Conservation (phyloP, 495 filamentous ascomycete species). For the Annulohypoxylon maeteangense region DNA sequence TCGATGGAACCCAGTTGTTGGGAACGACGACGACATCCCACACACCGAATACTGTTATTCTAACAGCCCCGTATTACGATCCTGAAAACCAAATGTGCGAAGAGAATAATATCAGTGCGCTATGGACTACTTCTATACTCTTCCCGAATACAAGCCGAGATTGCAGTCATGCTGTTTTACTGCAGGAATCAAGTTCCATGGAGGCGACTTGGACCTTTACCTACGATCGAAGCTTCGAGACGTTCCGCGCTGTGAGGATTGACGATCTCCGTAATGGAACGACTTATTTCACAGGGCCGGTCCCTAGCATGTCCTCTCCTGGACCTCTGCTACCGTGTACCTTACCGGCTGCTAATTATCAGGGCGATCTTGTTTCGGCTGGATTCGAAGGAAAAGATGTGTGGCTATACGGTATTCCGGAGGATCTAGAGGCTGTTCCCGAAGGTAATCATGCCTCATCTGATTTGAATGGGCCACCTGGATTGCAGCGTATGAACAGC, state of each 20-base stretch:
- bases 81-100: conserved; percentile 63
- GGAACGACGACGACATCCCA: conserved; percentile 75
- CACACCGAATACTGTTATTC: conserved; percentile 76
- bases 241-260: conserved; percentile 78
- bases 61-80: conserved; percentile 83
- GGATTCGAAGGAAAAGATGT: conserved; percentile 78
- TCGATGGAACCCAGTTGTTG: conserved; percentile 84
- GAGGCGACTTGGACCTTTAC: conserved; percentile 83
- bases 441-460: conserved; percentile 45
- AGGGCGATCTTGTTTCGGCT: conserved; percentile 78
- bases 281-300: conserved; percentile 83
- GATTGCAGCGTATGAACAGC: conserved; percentile 54
- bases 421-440: conserved; percentile 70
- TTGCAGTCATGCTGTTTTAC: conserved; percentile 78
- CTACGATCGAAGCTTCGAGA: conserved; percentile 79
- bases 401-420: conserved; percentile 84
- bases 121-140: conserved; percentile 90
- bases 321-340: conserved; percentile 70
- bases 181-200: conserved; percentile 74
- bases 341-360: conserved; percentile 71
- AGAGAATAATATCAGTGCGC: conserved; percentile 74
- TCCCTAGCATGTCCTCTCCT: conserved; percentile 55
- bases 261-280: conserved; percentile 80
- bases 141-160: conserved; percentile 81
- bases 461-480: conserved; percentile 44